A percentile compares a stretch with the other conserved stretches of the same genome.
phyloP scores from a whole-genome alignment of 2,329 filamentous ascomycete genomes.

The Cadophora gregata region DNA sequence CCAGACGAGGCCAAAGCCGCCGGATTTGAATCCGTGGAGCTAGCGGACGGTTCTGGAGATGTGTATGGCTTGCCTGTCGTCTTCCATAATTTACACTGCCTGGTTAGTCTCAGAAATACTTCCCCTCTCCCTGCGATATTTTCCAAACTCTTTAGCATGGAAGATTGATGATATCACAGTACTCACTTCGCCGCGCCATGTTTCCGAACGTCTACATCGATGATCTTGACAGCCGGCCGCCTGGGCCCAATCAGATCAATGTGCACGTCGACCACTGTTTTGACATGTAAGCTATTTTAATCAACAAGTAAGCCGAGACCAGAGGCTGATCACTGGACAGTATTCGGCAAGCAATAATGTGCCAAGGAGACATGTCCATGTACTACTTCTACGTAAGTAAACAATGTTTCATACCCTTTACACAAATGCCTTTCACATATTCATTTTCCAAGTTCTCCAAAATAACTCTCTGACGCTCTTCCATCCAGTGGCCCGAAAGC shows the following conservation, averaged over 20 bases:
- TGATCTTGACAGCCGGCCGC: not conserved
- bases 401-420: not conserved
- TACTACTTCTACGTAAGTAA: slow-evolving; percentile 7
- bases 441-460: too few species aligned
- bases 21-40: not conserved
- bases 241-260: not conserved
- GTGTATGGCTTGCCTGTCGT: not conserved
- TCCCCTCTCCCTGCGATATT: not conserved
- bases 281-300: too few species aligned
- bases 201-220: slow-evolving; percentile 3
- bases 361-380: not conserved
- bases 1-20: slow-evolving; percentile 3
- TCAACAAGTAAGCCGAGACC: too few species aligned
- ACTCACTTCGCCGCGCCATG: not conserved
- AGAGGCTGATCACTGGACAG: not conserved
- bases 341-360: not conserved
- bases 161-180: not conserved
- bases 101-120: not conserved
- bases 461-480: not conserved
- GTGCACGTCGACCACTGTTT: not conserved
- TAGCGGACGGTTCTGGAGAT: not conserved
- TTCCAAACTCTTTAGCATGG: too few species aligned
- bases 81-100: not conserved
- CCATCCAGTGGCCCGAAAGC: not conserved
- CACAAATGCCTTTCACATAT: not conserved